Evolutionary conservation across 1,139 yeast genomes (phyloP).

Genomic region (Yamadazyma trypodendri): DNA sequence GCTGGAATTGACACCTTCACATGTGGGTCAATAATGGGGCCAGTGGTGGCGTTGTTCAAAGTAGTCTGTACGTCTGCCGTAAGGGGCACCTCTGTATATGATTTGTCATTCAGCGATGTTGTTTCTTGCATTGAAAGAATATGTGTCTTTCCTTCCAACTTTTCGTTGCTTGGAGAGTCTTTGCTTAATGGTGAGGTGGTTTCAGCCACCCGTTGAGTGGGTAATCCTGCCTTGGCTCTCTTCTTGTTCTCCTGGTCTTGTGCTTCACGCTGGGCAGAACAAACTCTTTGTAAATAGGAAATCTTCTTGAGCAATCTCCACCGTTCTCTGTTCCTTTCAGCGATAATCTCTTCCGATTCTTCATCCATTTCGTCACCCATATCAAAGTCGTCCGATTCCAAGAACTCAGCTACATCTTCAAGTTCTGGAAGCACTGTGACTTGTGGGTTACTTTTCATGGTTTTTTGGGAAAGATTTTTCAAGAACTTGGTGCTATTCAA

Average conservation of each 20-base stretch:
- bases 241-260: slow-evolving; percentile 33
- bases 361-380: slow-evolving; percentile 38
- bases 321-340: slow-evolving; percentile 54
- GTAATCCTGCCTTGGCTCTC: slow-evolving; percentile 35
- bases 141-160: not conserved
- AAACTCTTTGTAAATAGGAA: slow-evolving; percentile 65
- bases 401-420: slow-evolving; percentile 54
- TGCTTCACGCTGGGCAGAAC: slow-evolving; percentile 40
- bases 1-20: too few species aligned
- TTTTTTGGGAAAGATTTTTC: slow-evolving; percentile 52
- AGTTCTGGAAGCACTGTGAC: slow-evolving; percentile 54
- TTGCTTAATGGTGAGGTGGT: slow-evolving; percentile 1
- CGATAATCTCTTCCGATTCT: slow-evolving; percentile 38
- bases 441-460: slow-evolving; percentile 39
- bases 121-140: not conserved
- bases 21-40: too few species aligned
- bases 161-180: slow-evolving; percentile 1
- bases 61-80: too few species aligned
- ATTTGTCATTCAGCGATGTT: too few species aligned
- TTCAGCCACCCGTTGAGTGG: slow-evolving; percentile 11
- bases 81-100: too few species aligned
- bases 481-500: slow-evolving; percentile 53
- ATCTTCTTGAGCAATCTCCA: slow-evolving; percentile 71
- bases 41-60: too few species aligned
- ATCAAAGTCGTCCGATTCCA: slow-evolving; percentile 45